Base-by-base conservation (phyloP, 441 rosid species). In the Flueggea neowawraea region DNA sequence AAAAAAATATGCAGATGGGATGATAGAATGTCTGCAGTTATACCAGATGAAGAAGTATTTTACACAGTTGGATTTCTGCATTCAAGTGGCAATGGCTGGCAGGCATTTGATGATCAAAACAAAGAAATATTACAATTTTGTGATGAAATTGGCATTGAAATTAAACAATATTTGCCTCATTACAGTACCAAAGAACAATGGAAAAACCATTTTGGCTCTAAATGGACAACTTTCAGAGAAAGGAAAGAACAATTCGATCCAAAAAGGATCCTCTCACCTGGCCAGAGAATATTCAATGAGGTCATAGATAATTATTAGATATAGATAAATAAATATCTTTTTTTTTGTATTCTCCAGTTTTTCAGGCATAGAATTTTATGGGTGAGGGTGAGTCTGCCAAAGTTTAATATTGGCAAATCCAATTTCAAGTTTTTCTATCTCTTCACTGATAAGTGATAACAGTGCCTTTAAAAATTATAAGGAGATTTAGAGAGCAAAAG, bases 41-140 rank as follows among this genome's bases (percentile, higher is more conserved):
- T 80, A 70, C 96, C 98, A 12, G 83, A 90, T 0, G 98, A 88
- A 54, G 93, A 93, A 1, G 71, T 88, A 9, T 86, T 87, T 76
- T 95, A 95, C 69, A 78, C 97, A 7, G 80, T 91, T 8, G 97
- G 96, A 59, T 78, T 95, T 28, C 69, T 95, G 71, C 87, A 84
- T 60, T 84, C 97, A 22, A 78, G 91, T 51, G 83, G 87, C 50
- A 78, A 86, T 45, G 73, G 82, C 50, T 81, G 87, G 89, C 66
- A 79, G 53, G 78, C 47, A 4, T 82, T 79, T n/a, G 92, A 89
- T 15, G 71, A 61, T 41, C 89, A 86, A 53, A 94, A 94, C 56
- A 66, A 73, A 50, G 88, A 84, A 16, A 58, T 94, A 41, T 62
- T 94, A 56, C 44, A 70, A 11, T 83, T 79, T 17, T 94, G 99